Conservation (phyloP, 305 asterid genomes). For the Salvia sclarea region DNA sequence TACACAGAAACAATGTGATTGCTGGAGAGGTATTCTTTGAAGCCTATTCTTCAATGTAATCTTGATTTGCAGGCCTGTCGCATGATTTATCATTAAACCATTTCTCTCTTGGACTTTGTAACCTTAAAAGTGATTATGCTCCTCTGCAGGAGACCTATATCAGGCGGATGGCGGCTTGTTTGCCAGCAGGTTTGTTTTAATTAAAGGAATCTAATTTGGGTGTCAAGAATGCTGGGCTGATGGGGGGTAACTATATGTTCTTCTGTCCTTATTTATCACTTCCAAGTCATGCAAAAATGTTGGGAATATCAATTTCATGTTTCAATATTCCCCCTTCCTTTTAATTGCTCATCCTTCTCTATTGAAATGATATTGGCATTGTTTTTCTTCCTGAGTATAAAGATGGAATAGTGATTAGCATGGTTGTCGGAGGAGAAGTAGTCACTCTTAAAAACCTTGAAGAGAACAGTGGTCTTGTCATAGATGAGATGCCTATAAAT, state of each 20-base stretch:
- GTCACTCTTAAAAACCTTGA: slow-evolving; percentile 80
- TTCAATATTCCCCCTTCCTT: slow-evolving; percentile 15
- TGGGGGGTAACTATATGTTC: neutral
- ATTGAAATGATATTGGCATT: slow-evolving; percentile 12
- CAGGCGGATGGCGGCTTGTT: slow-evolving; percentile 88
- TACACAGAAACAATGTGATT: slow-evolving; percentile 18
- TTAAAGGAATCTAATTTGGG: slow-evolving; percentile 15
- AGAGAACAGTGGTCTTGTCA: slow-evolving; percentile 76
- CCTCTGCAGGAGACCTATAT: slow-evolving; percentile 67
- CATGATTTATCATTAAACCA: slow-evolving; percentile 12
- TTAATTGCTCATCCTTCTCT: slow-evolving; percentile 1
- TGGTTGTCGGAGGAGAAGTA: slow-evolving; percentile 98
- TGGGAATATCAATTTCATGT: slow-evolving; percentile 21
- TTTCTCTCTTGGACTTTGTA: slow-evolving; percentile 24
- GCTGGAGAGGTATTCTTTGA: slow-evolving; percentile 2
- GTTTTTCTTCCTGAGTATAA: slow-evolving; percentile 30
- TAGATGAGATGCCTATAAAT: slow-evolving; percentile 92
- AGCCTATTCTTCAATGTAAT: slow-evolving; percentile 7
- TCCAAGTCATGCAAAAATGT: neutral
- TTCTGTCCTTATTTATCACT: slow-evolving; percentile 17
- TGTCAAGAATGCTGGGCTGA: neutral
- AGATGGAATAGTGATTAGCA: slow-evolving; percentile 90
- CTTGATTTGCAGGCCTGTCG: slow-evolving; percentile 15
- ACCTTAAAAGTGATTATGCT: slow-evolving; percentile 24
- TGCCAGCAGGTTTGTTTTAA: slow-evolving; percentile 71